Conservation (phyloP, 345 rosid species). For the Ceriops tagal region DNA sequence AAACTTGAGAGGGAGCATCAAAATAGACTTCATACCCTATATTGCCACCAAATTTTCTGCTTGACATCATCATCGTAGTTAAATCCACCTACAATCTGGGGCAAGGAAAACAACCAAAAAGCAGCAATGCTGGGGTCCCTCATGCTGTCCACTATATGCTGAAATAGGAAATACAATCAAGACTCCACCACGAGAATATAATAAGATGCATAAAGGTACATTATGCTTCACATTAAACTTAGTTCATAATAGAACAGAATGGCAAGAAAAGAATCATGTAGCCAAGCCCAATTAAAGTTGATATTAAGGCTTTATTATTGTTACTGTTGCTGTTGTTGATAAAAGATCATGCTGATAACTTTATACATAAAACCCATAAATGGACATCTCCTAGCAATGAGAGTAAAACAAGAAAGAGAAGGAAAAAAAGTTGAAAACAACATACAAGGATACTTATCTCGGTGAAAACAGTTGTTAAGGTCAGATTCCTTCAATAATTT, state of each 20-base stretch:
- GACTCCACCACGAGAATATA: conserved; percentile 9
- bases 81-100: conserved; percentile 80
- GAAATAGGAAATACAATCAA: conserved; percentile 30
- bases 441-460: background rate
- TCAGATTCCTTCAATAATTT: background rate
- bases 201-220: background rate
- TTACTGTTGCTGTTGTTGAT: too few relatives aligned
- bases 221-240: background rate
- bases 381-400: background rate
- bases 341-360: too few relatives aligned
- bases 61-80: conserved; percentile 79
- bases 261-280: too few relatives aligned
- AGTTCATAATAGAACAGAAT: too few relatives aligned
- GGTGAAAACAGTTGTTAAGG: background rate
- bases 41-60: conserved; percentile 90
- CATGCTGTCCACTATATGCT: conserved; percentile 96
- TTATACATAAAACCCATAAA: too few relatives aligned
- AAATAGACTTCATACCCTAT: conserved; percentile 47
- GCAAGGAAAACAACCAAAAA: conserved; percentile 87
- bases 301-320: too few relatives aligned
- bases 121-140: conserved; percentile 93
- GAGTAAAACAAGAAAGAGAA: background rate
- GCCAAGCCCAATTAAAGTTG: too few relatives aligned
- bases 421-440: background rate
- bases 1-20: background rate